A percentile compares a stretch with the other conserved stretches of the same genome.
Conservation (phyloP, 345 rosid genomes). For the Heritiera fomes region DNA sequence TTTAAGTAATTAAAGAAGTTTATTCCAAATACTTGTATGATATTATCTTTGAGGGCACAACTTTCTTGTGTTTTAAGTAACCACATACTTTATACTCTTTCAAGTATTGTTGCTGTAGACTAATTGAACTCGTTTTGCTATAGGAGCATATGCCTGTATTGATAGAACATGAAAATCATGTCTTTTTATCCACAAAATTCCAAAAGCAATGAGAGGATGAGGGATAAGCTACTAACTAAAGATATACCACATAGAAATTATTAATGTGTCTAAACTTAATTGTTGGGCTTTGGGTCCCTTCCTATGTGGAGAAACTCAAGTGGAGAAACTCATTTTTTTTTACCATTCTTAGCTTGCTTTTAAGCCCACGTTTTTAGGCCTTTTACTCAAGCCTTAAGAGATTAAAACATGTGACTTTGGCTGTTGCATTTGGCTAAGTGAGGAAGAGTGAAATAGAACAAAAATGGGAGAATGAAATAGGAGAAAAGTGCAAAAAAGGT, state of each 20-base stretch:
- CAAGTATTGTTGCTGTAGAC: slow-evolving; percentile 74
- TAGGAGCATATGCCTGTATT: slow-evolving; percentile 88
- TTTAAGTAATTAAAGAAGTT: slow-evolving; percentile 74
- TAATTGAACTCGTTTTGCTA: slow-evolving; percentile 77
- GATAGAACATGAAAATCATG: neutral
- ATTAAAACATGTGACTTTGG: too few species aligned
- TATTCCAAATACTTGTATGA: slow-evolving; percentile 81
- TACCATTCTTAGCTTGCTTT: too few species aligned
- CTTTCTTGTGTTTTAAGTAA: slow-evolving; percentile 86
- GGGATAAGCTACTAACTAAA: neutral
- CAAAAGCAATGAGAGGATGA: slow-evolving; percentile 10
- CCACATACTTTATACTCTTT: slow-evolving; percentile 68
- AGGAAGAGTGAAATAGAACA: too few species aligned
- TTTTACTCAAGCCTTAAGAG: too few species aligned
- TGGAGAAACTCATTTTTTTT: too few species aligned
- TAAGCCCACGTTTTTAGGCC: too few species aligned
- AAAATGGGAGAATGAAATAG: too few species aligned
- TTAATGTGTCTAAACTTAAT: slow-evolving; percentile 20
- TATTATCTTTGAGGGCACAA: slow-evolving; percentile 81
- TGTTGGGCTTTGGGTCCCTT: too few species aligned
- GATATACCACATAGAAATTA: neutral
- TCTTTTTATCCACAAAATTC: slow-evolving; percentile 5
- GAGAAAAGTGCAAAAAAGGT: too few species aligned
- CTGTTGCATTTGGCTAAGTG: too few species aligned
- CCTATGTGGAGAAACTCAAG: too few species aligned